Base-by-base conservation (phyloP, 495 filamentous ascomycete species). In the Parathielavia appendiculata region DNA sequence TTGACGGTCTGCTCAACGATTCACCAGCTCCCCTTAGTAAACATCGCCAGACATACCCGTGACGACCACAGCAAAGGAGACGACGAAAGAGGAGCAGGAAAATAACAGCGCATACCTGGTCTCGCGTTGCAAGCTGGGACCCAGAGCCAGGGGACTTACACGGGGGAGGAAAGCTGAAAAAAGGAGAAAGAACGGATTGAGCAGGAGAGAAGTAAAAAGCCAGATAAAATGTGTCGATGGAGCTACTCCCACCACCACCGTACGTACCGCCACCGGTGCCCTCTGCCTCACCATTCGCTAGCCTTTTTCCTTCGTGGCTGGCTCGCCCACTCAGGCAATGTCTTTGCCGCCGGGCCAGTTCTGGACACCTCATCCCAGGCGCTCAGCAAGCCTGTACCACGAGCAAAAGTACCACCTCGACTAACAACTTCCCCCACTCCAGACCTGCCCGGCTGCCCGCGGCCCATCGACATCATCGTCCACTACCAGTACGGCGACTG, bases 401-500 rank as follows among this genome's bases (percentile, higher is more conserved):
- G 20, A 19, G 16, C 11, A 23, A 1, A 38, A 49, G 14, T 39
- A 41, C 14, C n/a, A n/a, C 11, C 35, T 6, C 13, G 4, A 39
- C 35, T 5, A 36, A 48, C 53, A 54, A 7, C 63, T 62, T 61
- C 64, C 58, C 48, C 57, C 55, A 17, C 61, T 58, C 54, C 76
- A 63, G 74, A 78, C 52, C 46, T 73, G 30, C 61, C 65, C 2
- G 72, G 72, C 0, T 78, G 75, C 63, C 59, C 40, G 0, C 68
- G 67, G 22, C 64, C 69, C 12, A 62, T 76, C 49, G 74, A 77
- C 45, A 73, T 72, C 49, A 66, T 64, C 17, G 60, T 77, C 5
- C 66, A 72, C 55, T 79, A 78, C 61, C 53, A 49, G 12, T 77
- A 72, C 63, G 76, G 75, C 54, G n/a, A 44, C 0, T 60, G 64